Conservation (phyloP, 2,329 filamentous ascomycete species). For the Aspergillus ustus region DNA sequence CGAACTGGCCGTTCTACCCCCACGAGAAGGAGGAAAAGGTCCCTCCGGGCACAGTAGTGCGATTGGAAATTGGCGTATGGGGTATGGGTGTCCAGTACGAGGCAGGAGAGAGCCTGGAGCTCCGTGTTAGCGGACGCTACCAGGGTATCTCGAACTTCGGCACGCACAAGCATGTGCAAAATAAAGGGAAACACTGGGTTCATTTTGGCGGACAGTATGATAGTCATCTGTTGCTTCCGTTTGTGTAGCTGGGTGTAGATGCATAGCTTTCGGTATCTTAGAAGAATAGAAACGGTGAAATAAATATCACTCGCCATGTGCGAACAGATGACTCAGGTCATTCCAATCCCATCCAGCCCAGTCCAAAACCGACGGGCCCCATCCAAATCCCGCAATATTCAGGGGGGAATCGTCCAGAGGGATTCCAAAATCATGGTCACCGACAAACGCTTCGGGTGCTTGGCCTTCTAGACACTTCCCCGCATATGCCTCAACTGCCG, state of each 20-base stretch:
- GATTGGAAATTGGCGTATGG: constrained; percentile 13
- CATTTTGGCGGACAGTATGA: constrained; percentile 9
- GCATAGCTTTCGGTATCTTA: background rate
- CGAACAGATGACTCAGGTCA: constrained; percentile 8
- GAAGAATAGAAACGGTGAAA: background rate
- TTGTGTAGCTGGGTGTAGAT: constrained; percentile 1
- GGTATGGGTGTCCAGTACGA: constrained; percentile 12
- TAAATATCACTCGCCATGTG: background rate
- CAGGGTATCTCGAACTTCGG: constrained; percentile 15
- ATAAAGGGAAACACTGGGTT: constrained; percentile 6
- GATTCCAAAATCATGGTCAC: no score
- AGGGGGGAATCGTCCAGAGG: background rate
- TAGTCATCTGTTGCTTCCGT: constrained; percentile 9
- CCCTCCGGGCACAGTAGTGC: constrained; percentile 2
- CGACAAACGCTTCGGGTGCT: background rate
- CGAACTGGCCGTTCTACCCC: constrained; percentile 9
- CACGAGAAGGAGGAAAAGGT: constrained; percentile 5
- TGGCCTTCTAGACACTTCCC: background rate
- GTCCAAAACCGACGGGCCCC: constrained; percentile 2
- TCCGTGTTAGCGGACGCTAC: constrained; percentile 10
- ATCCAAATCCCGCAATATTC: background rate
- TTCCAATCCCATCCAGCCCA: constrained; percentile 16
- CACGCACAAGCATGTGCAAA: constrained; percentile 3
- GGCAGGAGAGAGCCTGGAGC: constrained; percentile 11
- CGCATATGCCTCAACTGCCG: background rate